Evolutionary conservation across 2,329 filamentous ascomycete species (phyloP), one percentile per base, ranked within the genome.

Genomic region (Dactylonectria estremocensis): DNA sequence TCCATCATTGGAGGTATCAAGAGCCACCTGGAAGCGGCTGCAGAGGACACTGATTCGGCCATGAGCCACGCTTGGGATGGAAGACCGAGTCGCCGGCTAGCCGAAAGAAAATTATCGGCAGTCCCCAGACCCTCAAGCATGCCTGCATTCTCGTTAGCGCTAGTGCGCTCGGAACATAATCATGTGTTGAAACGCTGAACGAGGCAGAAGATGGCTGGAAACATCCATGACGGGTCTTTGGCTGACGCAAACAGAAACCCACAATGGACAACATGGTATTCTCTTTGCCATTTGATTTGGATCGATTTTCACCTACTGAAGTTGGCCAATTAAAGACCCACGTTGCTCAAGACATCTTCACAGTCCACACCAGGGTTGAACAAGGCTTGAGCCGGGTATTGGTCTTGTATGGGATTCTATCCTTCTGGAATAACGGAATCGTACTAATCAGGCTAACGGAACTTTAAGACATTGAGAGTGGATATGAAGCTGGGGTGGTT

Each of bases 271-370:
- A n/a, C 2, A 52, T n/a, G 28, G 28, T 14, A 10, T 50, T 33
- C 48, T 31, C 24, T 52, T 33, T 33, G 3, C 40, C 5, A n/a
- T 43, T n/a, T n/a, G 14, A 3, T 43, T n/a, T 16, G n/a, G 18
- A n/a, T 33, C 8, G 8, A 28, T 4, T 14, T 7, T 14, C 2
- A 8, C 14, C 14, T 3, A 16, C 14, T 5, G 33, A 11, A 10
- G 16, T 52, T 9, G 45, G 52, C 50, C 52, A 66, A 66, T 66
- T n/a, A 9, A 11, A 45, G 16, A 33, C 56, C 45, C 63, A 62
- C 52, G 58, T 62, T 50, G 57, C 35, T 43, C 11, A 5, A 59
- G 20, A 20, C 43, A 13, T 50, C 14, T 22, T 45, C 22, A 46
- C 18, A 16, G 28, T 40, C n/a, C 18, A 28, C 45, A 48, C 14